Evolutionary conservation across 1,284 basidiomycete genomes (phyloP).

Genomic region (Malassezia yamatoensis): DNA sequence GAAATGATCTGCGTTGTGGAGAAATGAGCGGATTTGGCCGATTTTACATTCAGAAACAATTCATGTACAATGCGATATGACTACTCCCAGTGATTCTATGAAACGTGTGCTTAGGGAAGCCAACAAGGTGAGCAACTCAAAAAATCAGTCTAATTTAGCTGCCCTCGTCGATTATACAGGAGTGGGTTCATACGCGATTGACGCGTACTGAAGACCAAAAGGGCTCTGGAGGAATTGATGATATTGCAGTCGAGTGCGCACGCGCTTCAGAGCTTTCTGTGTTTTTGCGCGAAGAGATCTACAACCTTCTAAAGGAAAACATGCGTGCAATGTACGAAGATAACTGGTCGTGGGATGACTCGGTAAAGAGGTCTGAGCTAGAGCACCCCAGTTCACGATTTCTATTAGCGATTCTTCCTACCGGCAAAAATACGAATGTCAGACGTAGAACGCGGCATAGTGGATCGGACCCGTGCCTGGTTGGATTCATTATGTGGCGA

Average conservation of each 20-base stretch:
- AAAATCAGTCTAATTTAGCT: not conserved
- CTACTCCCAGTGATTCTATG: too few relatives aligned
- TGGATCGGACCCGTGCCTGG: not conserved
- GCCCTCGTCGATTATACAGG: not conserved
- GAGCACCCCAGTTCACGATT: slow-evolving; percentile 2
- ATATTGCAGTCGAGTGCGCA: not conserved
- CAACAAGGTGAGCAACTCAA: not conserved
- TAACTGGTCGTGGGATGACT: not conserved
- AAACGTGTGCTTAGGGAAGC: not conserved
- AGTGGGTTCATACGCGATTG: not conserved
- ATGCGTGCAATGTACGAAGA: slow-evolving; percentile 11
- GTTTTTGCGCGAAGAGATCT: not conserved
- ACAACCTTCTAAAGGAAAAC: slow-evolving; percentile 9
- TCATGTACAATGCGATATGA: not conserved
- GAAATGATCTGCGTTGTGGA: not conserved
- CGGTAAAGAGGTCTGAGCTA: slow-evolving; percentile 6
- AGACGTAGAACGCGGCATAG: not conserved
- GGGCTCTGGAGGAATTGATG: too few relatives aligned
- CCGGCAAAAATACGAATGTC: not conserved
- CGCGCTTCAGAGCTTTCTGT: slow-evolving; percentile 2
- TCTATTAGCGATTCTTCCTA: slow-evolving; percentile 3
- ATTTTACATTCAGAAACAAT: not conserved
- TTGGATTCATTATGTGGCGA: slow-evolving; percentile 17
- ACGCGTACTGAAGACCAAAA: too few relatives aligned
- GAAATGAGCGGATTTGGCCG: not conserved